phyloP scores from a whole-genome alignment of 495 filamentous ascomycete species.

The Halenospora varia region DNA sequence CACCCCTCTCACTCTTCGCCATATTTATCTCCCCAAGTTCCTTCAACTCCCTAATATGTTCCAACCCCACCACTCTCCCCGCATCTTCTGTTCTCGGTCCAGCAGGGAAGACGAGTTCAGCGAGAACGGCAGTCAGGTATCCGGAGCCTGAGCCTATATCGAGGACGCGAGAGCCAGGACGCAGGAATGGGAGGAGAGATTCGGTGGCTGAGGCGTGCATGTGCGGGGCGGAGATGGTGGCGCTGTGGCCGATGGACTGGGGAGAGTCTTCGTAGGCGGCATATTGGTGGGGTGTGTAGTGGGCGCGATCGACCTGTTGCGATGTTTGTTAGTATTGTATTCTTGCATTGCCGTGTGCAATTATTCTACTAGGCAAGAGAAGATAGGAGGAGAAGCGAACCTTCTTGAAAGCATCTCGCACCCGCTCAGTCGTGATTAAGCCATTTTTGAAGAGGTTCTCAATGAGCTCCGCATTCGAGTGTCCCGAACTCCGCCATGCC shows the following conservation, averaged over 20 bases:
- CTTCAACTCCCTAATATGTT: conserved; percentile 78
- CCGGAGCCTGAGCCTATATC: conserved; percentile 90
- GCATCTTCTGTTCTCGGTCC: conserved; percentile 4
- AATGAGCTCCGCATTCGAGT: conserved; percentile 71
- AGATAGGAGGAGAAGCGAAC: conserved; percentile 37
- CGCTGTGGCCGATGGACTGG: conserved; percentile 78
- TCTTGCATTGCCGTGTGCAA: not conserved
- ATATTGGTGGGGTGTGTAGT: conserved; percentile 63
- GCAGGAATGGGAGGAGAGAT: conserved; percentile 58
- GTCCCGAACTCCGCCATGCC: conserved; percentile 87
- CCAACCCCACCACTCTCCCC: conserved; percentile 68
- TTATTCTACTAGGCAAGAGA: conserved; percentile 1
- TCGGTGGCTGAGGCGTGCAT: conserved; percentile 87
- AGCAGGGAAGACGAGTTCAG: conserved; percentile 62
- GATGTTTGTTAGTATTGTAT: not conserved
- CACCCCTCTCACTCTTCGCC: conserved; percentile 64
- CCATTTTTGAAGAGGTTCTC: conserved; percentile 69
- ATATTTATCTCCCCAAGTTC: conserved; percentile 74
- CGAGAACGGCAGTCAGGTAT: conserved; percentile 87
- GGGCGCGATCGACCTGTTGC: conserved; percentile 79
- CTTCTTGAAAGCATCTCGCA: conserved; percentile 74
- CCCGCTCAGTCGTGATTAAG: conserved; percentile 65
- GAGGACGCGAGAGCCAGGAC: conserved; percentile 56
- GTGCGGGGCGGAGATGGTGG: conserved; percentile 95
- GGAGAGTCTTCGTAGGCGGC: conserved; percentile 84